phyloP scores from a whole-genome alignment of 23 red algal genomes.

The Chondrus crispus region DNA sequence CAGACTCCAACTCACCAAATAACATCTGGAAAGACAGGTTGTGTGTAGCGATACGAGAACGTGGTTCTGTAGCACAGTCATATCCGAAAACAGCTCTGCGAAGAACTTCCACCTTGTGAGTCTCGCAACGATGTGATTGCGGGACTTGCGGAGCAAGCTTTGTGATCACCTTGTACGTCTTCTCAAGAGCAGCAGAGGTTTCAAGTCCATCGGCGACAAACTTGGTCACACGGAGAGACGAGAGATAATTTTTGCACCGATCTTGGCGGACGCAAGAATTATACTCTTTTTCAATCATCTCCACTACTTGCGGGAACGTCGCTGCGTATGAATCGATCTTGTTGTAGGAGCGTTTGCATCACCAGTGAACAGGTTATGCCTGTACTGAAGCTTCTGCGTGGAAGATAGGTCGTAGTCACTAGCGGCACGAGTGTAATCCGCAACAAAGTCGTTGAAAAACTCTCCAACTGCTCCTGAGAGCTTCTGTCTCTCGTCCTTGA shows the following conservation, averaged over 20 bases:
- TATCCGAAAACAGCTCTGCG: conserved; percentile 1
- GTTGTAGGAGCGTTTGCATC: neutral
- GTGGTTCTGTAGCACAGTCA: conserved; percentile 8
- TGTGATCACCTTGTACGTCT: neutral
- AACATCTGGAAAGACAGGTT: conserved; percentile 12
- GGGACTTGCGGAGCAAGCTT: neutral
- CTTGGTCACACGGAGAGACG: neutral
- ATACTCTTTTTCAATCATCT: neutral
- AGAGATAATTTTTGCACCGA: neutral
- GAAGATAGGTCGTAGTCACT: neutral
- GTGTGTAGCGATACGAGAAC: neutral
- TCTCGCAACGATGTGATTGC: conserved; percentile 3
- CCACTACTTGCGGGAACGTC: neutral
- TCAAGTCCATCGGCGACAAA: neutral
- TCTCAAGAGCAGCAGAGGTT: neutral
- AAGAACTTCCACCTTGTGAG: neutral
- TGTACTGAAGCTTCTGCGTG: neutral
- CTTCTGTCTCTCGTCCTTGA: neutral
- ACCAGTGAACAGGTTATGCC: neutral
- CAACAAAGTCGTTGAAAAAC: neutral
- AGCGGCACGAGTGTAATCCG: neutral
- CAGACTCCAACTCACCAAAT: conserved; percentile 11
- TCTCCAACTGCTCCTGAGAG: conserved; percentile 8
- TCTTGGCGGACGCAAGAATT: conserved; percentile 18
- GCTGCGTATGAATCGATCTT: neutral